phyloP scores from a whole-genome alignment of 768 basidiomycete species.

The Rickenella mellea region DNA sequence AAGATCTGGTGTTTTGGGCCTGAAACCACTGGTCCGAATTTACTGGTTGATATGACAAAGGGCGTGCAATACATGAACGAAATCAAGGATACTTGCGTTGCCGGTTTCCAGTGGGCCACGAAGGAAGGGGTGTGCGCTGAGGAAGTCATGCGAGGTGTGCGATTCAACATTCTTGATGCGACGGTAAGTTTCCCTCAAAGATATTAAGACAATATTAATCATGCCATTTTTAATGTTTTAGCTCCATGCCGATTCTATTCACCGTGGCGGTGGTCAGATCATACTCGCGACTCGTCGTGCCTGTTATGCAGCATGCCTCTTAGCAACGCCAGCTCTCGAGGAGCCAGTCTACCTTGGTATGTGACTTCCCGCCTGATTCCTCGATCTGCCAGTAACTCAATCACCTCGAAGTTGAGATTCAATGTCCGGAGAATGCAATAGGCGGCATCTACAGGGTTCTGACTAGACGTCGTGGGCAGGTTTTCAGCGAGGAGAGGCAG shows the following conservation, averaged over 20 bases:
- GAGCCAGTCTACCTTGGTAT: slow-evolving; percentile 37
- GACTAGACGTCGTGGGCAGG: slow-evolving; percentile 37
- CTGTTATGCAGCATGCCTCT: slow-evolving; percentile 39
- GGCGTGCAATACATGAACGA: slow-evolving; percentile 43
- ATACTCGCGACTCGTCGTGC: slow-evolving; percentile 39
- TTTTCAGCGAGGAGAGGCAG: slow-evolving; percentile 42
- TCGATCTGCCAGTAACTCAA: slow-evolving; percentile 6
- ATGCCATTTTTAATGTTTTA: slow-evolving; percentile 1
- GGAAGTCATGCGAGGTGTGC: slow-evolving; percentile 41
- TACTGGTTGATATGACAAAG: slow-evolving; percentile 41
- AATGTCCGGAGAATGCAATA: slow-evolving; percentile 38
- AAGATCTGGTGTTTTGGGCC: slow-evolving; percentile 48
- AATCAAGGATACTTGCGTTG: slow-evolving; percentile 44
- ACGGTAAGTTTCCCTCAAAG: slow-evolving; percentile 16
- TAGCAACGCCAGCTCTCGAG: slow-evolving; percentile 36
- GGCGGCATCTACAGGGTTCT: slow-evolving; percentile 36
- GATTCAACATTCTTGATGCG: slow-evolving; percentile 39
- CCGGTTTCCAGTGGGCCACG: slow-evolving; percentile 47
- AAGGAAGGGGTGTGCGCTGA: slow-evolving; percentile 38
- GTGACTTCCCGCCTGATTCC: background rate
- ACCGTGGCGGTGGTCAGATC: slow-evolving; percentile 43
- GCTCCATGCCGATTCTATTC: slow-evolving; percentile 44
- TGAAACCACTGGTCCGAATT: slow-evolving; percentile 38
- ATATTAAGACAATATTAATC: background rate
- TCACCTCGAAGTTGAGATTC: slow-evolving; percentile 29